Percentiles rank a stretch among this genome's conserved stretches.
Conservation (phyloP, 2,329 filamentous ascomycete species). For the Cytospora paraplurivora region DNA sequence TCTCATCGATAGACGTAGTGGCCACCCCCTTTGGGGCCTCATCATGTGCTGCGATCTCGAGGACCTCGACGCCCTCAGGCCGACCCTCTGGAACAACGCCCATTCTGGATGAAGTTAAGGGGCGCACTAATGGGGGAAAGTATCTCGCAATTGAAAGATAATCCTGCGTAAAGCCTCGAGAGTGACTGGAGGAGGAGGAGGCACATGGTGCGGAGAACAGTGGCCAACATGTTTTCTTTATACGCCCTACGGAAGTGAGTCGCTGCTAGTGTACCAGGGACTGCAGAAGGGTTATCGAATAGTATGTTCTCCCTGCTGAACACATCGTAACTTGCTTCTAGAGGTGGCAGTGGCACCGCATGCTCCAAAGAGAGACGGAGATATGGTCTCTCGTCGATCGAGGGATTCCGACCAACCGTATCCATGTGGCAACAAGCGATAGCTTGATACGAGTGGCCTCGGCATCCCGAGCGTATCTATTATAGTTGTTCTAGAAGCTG, state of each 20-base stretch:
- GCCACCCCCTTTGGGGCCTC: not conserved
- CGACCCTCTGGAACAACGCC: constrained; percentile 16
- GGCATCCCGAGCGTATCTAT: constrained; percentile 6
- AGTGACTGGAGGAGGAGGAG: not conserved
- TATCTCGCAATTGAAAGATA: not conserved
- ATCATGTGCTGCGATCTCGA: constrained; percentile 5
- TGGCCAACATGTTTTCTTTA: not conserved
- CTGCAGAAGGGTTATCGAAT: not conserved
- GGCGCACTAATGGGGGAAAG: not conserved
- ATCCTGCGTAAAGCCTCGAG: not conserved
- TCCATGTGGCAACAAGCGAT: not conserved
- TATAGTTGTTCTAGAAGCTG: not conserved
- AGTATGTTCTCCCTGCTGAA: not conserved
- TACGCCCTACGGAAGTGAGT: not conserved
- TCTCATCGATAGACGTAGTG: constrained; percentile 13
- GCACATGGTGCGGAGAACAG: too few relatives aligned
- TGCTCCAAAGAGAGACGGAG: not conserved
- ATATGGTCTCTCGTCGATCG: not conserved
- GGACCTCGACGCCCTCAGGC: not conserved
- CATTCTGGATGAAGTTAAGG: not conserved
- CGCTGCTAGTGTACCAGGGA: not conserved
- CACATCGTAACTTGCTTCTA: not conserved
- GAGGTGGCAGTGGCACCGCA: not conserved
- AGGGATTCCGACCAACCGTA: not conserved
- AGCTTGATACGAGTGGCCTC: not conserved